Conservation (phyloP, 768 basidiomycete genomes). For the Suillus tomentosus region DNA sequence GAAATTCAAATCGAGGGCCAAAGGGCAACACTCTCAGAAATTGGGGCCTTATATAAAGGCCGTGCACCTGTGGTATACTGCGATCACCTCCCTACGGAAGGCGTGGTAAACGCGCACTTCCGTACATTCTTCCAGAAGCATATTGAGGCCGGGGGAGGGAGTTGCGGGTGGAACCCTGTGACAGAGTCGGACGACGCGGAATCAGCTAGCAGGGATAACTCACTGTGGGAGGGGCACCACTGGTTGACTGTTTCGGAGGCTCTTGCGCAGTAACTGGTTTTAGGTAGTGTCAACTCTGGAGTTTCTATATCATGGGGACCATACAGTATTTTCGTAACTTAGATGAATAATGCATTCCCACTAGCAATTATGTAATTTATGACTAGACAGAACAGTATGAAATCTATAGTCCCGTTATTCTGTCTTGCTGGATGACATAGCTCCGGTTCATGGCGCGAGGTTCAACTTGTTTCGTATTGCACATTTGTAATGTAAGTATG, state of each 20-base stretch:
- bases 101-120: neutral
- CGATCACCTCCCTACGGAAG: slow-evolving; percentile 8
- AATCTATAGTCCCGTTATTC: neutral
- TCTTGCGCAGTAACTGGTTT: slow-evolving; percentile 3
- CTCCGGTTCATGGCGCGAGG: neutral
- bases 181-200: slow-evolving; percentile 7
- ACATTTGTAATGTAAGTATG: neutral
- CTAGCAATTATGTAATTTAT: neutral
- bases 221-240: slow-evolving; percentile 15
- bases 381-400: neutral
- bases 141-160: neutral
- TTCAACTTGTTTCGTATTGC: neutral
- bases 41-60: slow-evolving; percentile 17
- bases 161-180: slow-evolving; percentile 10
- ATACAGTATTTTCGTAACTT: neutral
- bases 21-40: slow-evolving; percentile 13
- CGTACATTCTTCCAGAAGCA: neutral
- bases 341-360: neutral
- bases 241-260: slow-evolving; percentile 15
- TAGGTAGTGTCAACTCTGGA: neutral
- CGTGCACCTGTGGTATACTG: slow-evolving; percentile 13
- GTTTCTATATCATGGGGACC: neutral
- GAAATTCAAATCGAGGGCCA: slow-evolving; percentile 22
- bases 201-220: slow-evolving; percentile 7
- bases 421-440: neutral